These are phyloP conservation scores for Vigna nakashimae DNA, from an alignment of 306 rosid genomes.

Conservation along the genomic window DNA sequence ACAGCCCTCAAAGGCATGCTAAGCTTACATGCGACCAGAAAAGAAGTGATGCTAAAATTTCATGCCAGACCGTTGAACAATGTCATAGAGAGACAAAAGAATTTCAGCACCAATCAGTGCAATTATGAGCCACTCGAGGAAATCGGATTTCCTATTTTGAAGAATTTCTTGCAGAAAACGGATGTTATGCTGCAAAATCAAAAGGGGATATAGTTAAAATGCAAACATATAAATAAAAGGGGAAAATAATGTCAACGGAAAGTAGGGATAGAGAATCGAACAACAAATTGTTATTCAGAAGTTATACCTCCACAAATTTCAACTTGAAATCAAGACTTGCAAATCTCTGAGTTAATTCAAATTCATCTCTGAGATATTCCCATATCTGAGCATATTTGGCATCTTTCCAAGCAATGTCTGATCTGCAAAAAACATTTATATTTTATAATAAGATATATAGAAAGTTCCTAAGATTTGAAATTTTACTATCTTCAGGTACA, in stretches of 20 bases:
- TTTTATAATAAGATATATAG: background rate
- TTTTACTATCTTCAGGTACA: slow-evolving; percentile 5
- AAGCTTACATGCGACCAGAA: background rate
- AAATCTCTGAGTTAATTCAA: slow-evolving; percentile 92
- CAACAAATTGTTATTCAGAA: slow-evolving; percentile 21
- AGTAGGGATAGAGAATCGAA: slow-evolving; percentile 3
- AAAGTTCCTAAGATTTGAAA: background rate
- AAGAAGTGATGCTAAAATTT: slow-evolving; percentile 54
- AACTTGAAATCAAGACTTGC: slow-evolving; percentile 96
- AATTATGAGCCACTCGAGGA: slow-evolving; percentile 95
- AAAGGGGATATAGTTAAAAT: background rate
- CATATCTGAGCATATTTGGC: slow-evolving; percentile 99
- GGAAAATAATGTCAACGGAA: background rate
- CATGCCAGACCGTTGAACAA: slow-evolving; percentile 70
- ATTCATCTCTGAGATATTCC: slow-evolving; percentile 97
- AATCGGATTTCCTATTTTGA: slow-evolving; percentile 95
- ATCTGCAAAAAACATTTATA: slow-evolving; percentile 59
- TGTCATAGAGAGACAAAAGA: slow-evolving; percentile 86
- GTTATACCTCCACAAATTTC: slow-evolving; percentile 92
- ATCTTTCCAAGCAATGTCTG: slow-evolving; percentile 99
- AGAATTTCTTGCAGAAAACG: slow-evolving; percentile 98
- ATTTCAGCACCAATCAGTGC: slow-evolving; percentile 95
- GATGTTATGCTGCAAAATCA: slow-evolving; percentile 80
- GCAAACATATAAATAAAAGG: background rate
- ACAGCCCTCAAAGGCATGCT: slow-evolving; percentile 9